Conservation (phyloP, 2,329 filamentous ascomycete genomes). For the Ceratocystis smalleyi region DNA sequence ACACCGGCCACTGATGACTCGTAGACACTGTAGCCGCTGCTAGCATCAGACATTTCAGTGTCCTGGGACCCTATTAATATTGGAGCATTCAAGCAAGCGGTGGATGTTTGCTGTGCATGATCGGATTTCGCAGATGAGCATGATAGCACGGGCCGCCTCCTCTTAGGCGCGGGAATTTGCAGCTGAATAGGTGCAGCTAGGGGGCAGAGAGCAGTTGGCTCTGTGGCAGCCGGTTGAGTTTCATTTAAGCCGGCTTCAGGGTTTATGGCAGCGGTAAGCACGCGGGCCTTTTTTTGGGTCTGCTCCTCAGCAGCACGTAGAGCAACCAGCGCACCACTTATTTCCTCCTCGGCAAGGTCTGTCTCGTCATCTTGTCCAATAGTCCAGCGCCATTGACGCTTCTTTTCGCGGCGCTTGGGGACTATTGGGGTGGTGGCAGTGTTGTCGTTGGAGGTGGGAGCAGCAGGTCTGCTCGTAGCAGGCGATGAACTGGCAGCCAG, state of each 20-base stretch:
- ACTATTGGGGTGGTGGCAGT: conserved; percentile 2
- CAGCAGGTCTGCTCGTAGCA: conserved; percentile 30
- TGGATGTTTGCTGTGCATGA: neutral
- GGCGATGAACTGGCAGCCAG: conserved; percentile 30
- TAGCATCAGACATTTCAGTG: conserved; percentile 12
- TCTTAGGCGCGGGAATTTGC: conserved; percentile 1
- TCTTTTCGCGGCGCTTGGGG: conserved; percentile 40
- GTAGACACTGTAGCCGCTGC: neutral
- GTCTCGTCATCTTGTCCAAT: conserved; percentile 36
- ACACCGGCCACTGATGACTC: conserved; percentile 16
- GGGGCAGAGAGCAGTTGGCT: neutral
- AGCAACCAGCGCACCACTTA: conserved; percentile 30
- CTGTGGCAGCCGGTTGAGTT: neutral
- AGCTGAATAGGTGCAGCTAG: conserved; percentile 6
- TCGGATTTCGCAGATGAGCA: neutral
- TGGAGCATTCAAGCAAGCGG: neutral
- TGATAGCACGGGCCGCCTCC: neutral
- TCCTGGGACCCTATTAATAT: neutral
- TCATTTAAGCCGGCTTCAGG: neutral
- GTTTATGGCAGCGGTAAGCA: neutral
- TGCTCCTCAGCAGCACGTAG: conserved; percentile 25
- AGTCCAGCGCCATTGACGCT: conserved; percentile 50
- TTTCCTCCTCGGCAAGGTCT: conserved; percentile 24
- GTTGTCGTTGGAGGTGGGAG: neutral
- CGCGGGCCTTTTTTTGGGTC: conserved; percentile 14